These are phyloP conservation scores for Citeromyces matritensis DNA, from an alignment of 805 yeast species.

Conservation along the genomic window DNA sequence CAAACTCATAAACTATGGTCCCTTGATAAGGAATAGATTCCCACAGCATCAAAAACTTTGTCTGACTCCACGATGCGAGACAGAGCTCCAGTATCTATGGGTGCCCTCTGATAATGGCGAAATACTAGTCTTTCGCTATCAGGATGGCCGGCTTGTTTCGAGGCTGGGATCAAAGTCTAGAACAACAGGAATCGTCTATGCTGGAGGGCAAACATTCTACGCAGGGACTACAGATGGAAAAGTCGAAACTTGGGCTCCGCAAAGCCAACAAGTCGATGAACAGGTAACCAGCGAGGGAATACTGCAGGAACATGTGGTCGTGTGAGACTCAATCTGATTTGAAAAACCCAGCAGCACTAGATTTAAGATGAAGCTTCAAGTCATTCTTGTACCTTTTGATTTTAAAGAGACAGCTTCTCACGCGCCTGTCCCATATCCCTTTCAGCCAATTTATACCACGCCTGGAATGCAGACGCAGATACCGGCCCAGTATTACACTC, in stretches of 20 bases:
- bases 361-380: conserved; percentile 12
- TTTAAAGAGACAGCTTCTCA: too few species aligned
- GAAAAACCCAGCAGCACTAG: neutral
- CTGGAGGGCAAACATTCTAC: conserved; percentile 29
- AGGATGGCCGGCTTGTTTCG: conserved; percentile 48
- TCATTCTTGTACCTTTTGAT: conserved; percentile 12
- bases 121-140: conserved; percentile 36
- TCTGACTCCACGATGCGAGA: conserved; percentile 33
- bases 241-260: conserved; percentile 41
- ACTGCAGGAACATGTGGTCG: conserved; percentile 9
- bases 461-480: too few species aligned
- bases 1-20: conserved; percentile 62
- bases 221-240: conserved; percentile 61
- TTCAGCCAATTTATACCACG: too few species aligned
- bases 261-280: conserved; percentile 6
- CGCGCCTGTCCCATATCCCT: too few species aligned
- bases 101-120: conserved; percentile 72
- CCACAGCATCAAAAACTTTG: conserved; percentile 41
- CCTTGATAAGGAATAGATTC: conserved; percentile 52
- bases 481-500: too few species aligned
- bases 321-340: conserved; percentile 1
- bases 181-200: conserved; percentile 35
- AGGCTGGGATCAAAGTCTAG: conserved; percentile 33
- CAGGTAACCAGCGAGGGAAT: neutral
- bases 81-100: conserved; percentile 41